Evolutionary conservation across 495 filamentous ascomycete species (phyloP), one percentile per base, ranked within the genome.

Genomic region (Lindgomyces ingoldianus): DNA sequence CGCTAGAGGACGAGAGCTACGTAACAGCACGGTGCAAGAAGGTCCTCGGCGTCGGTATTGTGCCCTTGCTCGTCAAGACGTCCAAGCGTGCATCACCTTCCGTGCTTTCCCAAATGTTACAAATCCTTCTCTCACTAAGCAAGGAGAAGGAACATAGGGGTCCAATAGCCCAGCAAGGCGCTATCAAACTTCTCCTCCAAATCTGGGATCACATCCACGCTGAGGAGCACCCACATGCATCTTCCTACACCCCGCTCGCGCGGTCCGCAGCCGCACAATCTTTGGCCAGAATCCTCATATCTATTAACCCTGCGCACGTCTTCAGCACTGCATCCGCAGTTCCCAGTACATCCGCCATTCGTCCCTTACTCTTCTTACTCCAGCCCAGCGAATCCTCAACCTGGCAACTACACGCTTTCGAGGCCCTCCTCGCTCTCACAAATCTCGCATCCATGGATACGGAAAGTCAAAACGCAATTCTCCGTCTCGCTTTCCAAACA

Each of bases 271-370:
- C 91, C 14, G 87, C 94, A 1, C 93, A 98, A 70, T 89, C 91
- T 1, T 81, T 98, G 4, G 91, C 93, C n/a, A 87, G 93, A 14
- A 90, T 98, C 61, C 82, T 98, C 22, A 93, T 98, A 61, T 92
- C 88, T 8, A 88, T 89, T 45, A 89, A 98, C 73, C 94, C 94
- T 2, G 72, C 84, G 12, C 91, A 90, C 67, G 85, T 96, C 49
- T 98, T 98, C 76, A 87, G 87, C 33, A 81, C 87, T 1, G 85
- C 87, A n/a, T 83, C 87, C 1, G 85, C 87, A 18, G 84, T 86
- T 1, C 85, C 92, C 1, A 78, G 89, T 45, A 88, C 85, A 22
- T 86, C 87, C 47, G 88, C 91, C 58, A 88, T 96, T 58, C 84
- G 89, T 0, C 91, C 93, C 16, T 82, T 98, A 2, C 72, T 89